Conservation (phyloP, 2,329 filamentous ascomycete genomes). For the Hypoxylon sp. region DNA sequence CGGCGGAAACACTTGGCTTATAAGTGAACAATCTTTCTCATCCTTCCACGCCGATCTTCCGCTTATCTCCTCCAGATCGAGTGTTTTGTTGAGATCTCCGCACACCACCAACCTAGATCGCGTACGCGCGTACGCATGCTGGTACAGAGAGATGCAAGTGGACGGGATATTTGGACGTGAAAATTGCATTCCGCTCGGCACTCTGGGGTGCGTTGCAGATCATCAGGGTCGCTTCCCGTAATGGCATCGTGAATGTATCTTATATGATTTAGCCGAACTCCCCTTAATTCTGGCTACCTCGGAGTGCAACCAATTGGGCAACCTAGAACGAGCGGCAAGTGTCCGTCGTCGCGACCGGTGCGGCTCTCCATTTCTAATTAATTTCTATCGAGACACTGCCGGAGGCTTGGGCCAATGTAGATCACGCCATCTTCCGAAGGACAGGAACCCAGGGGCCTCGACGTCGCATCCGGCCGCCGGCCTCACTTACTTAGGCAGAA, state of each 20-base stretch:
- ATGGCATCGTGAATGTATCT: constrained; percentile 14
- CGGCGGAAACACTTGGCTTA: neutral
- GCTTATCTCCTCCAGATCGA: constrained; percentile 5
- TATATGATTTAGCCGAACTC: constrained; percentile 41
- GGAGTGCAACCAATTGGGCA: constrained; percentile 34
- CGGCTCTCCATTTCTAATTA: constrained; percentile 29
- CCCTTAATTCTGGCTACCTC: constrained; percentile 37
- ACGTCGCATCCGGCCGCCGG: constrained; percentile 29
- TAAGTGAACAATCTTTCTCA: neutral
- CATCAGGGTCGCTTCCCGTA: constrained; percentile 31
- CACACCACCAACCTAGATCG: constrained; percentile 8
- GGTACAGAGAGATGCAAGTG: constrained; percentile 24
- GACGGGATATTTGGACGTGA: constrained; percentile 26
- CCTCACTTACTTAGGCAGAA: constrained; percentile 39
- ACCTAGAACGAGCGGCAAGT: constrained; percentile 38
- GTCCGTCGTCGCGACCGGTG: constrained; percentile 23
- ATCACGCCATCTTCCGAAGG: constrained; percentile 38
- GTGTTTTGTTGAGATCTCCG: constrained; percentile 26
- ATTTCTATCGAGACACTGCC: constrained; percentile 26
- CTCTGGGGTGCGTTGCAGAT: constrained; percentile 34
- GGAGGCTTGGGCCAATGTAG: constrained; percentile 29
- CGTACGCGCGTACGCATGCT: constrained; percentile 34
- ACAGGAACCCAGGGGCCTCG: constrained; percentile 11
- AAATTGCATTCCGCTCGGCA: constrained; percentile 21
- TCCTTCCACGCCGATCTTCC: constrained; percentile 9